Evolutionary conservation across 2,329 filamentous ascomycete species (phyloP).

Genomic region (Sarocladiaceae sp.): DNA sequence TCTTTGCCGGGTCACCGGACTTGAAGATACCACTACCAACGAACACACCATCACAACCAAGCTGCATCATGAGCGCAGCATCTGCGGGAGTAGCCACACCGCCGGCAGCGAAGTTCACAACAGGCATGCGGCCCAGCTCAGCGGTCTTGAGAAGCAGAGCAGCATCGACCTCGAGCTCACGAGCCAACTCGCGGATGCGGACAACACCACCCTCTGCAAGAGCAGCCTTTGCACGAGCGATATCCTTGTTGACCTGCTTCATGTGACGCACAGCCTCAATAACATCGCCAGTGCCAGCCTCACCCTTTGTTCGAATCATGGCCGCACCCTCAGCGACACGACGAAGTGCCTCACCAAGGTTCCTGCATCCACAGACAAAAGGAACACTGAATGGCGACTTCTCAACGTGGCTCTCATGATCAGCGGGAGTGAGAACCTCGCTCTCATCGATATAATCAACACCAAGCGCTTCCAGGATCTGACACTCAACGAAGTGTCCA

Average conservation of each 20-base stretch:
- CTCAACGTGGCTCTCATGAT: constrained; percentile 85
- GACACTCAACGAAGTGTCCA: constrained; percentile 96
- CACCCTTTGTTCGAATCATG: constrained; percentile 98
- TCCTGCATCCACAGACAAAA: constrained; percentile 94
- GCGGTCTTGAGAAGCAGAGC: constrained; percentile 82
- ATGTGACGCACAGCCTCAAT: constrained; percentile 96
- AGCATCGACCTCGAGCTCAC: constrained; percentile 75
- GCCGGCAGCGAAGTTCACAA: constrained; percentile 98
- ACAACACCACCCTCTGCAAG: constrained; percentile 51
- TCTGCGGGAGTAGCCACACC: constrained; percentile 98
- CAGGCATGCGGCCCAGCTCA: constrained; percentile 80
- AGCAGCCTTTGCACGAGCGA: constrained; percentile 73
- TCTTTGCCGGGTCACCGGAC: constrained; percentile 82
- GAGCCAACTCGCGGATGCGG: constrained; percentile 66
- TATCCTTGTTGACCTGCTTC: constrained; percentile 81
- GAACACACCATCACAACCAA: constrained; percentile 97
- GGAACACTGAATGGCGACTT: constrained; percentile 79
- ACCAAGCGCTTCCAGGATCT: constrained; percentile 91
- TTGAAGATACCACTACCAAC: constrained; percentile 98
- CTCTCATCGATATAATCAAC: constrained; percentile 98
- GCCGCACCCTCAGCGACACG: constrained; percentile 90
- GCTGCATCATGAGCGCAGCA: constrained; percentile 95
- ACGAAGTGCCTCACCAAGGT: constrained; percentile 87
- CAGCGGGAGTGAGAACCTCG: constrained; percentile 94
- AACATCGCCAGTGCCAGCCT: constrained; percentile 95